A percentile compares a stretch with the other conserved stretches of the same genome.
Conservation (phyloP, 306 rosid genomes). For the Corylus americana region DNA sequence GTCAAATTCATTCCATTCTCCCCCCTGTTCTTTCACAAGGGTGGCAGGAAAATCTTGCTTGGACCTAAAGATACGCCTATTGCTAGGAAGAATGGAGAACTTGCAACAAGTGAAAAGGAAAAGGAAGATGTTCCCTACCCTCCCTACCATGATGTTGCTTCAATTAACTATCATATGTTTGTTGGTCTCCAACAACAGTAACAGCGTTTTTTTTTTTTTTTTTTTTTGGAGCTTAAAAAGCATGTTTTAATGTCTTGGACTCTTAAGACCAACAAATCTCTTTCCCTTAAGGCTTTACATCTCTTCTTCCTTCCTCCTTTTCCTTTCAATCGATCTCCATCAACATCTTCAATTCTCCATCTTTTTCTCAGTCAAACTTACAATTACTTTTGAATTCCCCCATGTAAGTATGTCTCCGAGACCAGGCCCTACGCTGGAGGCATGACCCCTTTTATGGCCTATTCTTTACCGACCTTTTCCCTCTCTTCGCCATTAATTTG, state of each 20-base stretch:
- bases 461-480: neutral
- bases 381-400: constrained; percentile 32
- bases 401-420: constrained; percentile 32
- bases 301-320: constrained; percentile 27
- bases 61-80: constrained; percentile 43
- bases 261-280: constrained; percentile 39
- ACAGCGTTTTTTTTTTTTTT: neutral
- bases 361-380: constrained; percentile 38
- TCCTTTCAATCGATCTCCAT: constrained; percentile 28
- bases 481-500: neutral
- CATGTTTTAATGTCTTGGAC: constrained; percentile 34
- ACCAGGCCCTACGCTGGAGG: constrained; percentile 4
- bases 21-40: constrained; percentile 1
- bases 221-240: constrained; percentile 25
- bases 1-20: neutral
- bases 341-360: constrained; percentile 27
- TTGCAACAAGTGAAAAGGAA: constrained; percentile 25
- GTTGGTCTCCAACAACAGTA: constrained; percentile 44
- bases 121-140: constrained; percentile 56
- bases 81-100: constrained; percentile 2
- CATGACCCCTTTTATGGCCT: constrained; percentile 1
- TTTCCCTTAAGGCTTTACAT: constrained; percentile 18
- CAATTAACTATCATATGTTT: constrained; percentile 43
- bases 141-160: constrained; percentile 62
- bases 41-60: constrained; percentile 41